Conservation (phyloP, 2,329 filamentous ascomycete species). For the Penicillium paneum region DNA sequence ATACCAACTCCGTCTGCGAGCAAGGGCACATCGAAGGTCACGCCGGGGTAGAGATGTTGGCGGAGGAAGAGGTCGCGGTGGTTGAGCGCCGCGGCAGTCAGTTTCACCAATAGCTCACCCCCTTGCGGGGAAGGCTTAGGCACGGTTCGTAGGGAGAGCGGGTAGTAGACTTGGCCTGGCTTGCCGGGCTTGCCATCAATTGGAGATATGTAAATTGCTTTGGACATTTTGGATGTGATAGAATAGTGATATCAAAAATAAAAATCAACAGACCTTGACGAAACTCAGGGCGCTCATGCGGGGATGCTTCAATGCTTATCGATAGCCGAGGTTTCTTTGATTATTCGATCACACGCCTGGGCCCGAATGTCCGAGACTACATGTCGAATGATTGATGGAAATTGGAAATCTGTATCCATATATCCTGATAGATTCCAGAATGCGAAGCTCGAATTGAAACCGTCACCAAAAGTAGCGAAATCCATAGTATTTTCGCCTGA, state of each 20-base stretch:
- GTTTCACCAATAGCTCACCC: constrained; percentile 68
- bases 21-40: constrained; percentile 73
- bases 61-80: constrained; percentile 95
- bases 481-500: not conserved
- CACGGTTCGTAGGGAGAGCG: constrained; percentile 54
- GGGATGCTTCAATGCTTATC: constrained; percentile 1
- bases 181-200: constrained; percentile 65
- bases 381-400: not conserved
- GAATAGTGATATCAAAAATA: not conserved
- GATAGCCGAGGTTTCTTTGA: constrained; percentile 1
- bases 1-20: constrained; percentile 78
- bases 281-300: not conserved
- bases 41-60: constrained; percentile 83
- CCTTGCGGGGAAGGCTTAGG: constrained; percentile 62
- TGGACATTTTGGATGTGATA: constrained; percentile 37
- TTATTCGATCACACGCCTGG: not conserved
- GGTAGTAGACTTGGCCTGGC: constrained; percentile 76
- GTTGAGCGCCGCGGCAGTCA: constrained; percentile 81
- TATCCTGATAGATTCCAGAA: not conserved
- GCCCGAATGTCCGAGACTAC: not conserved
- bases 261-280: not conserved
- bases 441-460: not conserved
- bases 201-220: constrained; percentile 43
- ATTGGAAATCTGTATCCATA: not conserved
- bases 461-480: no score